These are phyloP conservation scores for Endothia cerciana DNA, from an alignment of 2,329 filamentous ascomycete species.

Conservation along the genomic window DNA sequence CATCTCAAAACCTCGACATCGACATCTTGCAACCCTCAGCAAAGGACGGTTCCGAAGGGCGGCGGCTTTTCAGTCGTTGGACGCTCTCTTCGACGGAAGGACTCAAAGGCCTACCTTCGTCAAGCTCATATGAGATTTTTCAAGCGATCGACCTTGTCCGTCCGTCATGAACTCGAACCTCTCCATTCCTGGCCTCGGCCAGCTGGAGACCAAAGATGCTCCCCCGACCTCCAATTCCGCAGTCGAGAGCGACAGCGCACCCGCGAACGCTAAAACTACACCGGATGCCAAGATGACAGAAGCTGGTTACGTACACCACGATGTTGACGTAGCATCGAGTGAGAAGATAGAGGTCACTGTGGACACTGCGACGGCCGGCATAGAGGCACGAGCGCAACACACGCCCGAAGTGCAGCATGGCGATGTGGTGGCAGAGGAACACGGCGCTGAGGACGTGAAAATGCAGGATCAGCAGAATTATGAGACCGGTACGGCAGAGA, in stretches of 20 bases:
- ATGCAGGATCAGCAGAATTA: slow-evolving; percentile 14
- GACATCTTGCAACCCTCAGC: neutral
- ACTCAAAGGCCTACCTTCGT: neutral
- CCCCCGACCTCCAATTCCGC: slow-evolving; percentile 32
- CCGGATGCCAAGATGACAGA: slow-evolving; percentile 16
- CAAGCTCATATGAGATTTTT: neutral
- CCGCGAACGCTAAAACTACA: slow-evolving; percentile 25
- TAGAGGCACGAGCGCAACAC: neutral
- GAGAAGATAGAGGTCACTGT: neutral
- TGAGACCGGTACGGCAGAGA: neutral
- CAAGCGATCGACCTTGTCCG: neutral
- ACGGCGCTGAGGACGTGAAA: slow-evolving; percentile 9
- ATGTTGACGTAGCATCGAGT: neutral
- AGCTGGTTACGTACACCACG: neutral
- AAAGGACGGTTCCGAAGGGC: neutral
- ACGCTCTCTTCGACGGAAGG: too few species aligned
- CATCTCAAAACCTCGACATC: neutral
- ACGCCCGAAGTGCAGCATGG: neutral
- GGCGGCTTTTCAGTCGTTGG: neutral
- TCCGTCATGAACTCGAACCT: slow-evolving; percentile 27
- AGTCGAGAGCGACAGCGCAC: slow-evolving; percentile 26
- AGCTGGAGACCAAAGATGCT: slow-evolving; percentile 33
- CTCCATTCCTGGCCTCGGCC: slow-evolving; percentile 39
- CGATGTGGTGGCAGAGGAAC: neutral
- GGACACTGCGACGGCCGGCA: neutral